Evolutionary conservation across 805 yeast genomes (phyloP), one percentile per base, ranked within the genome.

Genomic region (Kazachstania viticola): DNA sequence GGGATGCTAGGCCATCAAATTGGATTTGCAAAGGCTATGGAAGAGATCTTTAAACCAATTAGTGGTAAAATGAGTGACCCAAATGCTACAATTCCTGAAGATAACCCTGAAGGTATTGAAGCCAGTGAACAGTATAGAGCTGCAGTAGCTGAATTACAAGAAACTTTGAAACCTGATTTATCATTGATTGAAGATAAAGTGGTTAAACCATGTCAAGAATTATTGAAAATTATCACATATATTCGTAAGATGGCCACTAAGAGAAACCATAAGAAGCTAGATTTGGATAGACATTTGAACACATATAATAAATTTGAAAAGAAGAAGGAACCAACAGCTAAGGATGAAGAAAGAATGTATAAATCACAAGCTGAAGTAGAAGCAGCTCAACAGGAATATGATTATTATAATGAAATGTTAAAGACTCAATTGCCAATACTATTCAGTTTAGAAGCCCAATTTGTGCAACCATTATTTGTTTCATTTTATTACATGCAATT

Each of bases 401-500:
- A 88, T 55, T 91, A 88, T 63, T 91, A 81, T 64, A 93, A 91
- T 60, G 93, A 91, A 41, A 75, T 91, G 83, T 67, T 93, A 59
- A 88, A 87, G 61, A 73, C 68, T 24, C 97, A 91, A 58, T 65
- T 91, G 38, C 98, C 98, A 15, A 62, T 80, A 27, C 64, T 91
- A 53, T 91, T 91, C 60, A 74, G 72, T 48, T 66, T 91, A 59
- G 95, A 91, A 58, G 81, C 85, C 4, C 91, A 85, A 48, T 84
- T 91, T 54, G 87, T 91, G 53, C 79, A 76, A 51, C 98, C 98
- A 14, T 65, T 91, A 48, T 91, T 91, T 61, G 91, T 88, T 48
- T 79, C 93, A 34, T 78, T 91, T 58, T 91, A 91, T 62, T 91
- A 75, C 67, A 91, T 91, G 97, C 98, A 91, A 64, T 71, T 91